Base-by-base conservation (phyloP, 495 filamentous ascomycete species). In the Cercophora samala region DNA sequence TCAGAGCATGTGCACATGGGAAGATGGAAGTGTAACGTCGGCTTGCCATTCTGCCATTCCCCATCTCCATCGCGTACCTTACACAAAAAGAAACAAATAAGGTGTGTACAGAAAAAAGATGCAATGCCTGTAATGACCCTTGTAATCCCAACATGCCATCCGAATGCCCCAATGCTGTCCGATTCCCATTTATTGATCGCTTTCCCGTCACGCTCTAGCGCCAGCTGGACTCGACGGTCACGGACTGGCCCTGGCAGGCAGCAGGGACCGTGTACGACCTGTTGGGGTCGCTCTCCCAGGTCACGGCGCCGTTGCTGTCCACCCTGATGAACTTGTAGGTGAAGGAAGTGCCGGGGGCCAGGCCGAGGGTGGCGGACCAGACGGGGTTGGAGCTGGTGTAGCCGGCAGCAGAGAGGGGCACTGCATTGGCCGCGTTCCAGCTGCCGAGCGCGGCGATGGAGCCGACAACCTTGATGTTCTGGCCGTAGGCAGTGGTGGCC, bases 321-420 rank as follows among this genome's bases (percentile, higher is more conserved):
- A 87, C 78, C 9, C 84, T 84, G 68, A 92, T 85, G 69, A 86
- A 93, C 76, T 92, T 92, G 73, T 91, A 92, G 73, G 89, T 66
- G 42, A 92, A 82, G 0, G 68, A 74, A 26, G 81, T 81, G 0
- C 88, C 88, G 0, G 83, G 82, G 0, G 84, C 74, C 13, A 91
- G 67, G 4, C 68, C 77, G 8, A 87, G 65, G 0, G 83, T 85
- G 3, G 69, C 79, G 51, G 66, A 82, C 89, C 89, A 91, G 11
- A 89, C 63, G 0, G 84, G 84, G 67, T 88, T 82, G 65, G 74
- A 80, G 6, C 66, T 70, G 1, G 86, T 86, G 69, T 90, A 91
- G 5, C 81, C 63, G 15, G 75, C 72, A 3, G 88, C 82, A 17
- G 78, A 83, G 25, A 91, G 74, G 0, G 85, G 76, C 0, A 87